These are phyloP conservation scores for Phymatotrichopsis omnivora DNA, from an alignment of 2,329 filamentous ascomycete species.

Conservation along the genomic window DNA sequence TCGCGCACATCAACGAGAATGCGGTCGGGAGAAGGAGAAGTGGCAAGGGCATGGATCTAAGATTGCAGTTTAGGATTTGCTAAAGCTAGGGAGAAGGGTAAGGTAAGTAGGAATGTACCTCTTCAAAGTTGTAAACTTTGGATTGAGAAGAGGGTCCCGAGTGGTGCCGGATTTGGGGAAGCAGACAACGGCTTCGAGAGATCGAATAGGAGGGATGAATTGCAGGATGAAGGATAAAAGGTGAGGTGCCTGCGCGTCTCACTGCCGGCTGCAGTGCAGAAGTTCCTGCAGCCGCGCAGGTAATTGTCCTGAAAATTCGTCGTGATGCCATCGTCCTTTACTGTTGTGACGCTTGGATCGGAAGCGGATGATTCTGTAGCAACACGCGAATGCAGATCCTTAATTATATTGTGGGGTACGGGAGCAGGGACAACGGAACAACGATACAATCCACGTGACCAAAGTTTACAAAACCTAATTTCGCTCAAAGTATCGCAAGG, in stretches of 20 bases:
- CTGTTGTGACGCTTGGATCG: too few species aligned
- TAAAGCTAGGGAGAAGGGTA: not conserved
- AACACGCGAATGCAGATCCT: too few species aligned
- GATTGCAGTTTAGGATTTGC: not conserved
- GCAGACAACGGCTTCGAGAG: not conserved
- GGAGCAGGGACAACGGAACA: too few species aligned
- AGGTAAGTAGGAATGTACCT: constrained; percentile 31
- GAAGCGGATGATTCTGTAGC: too few species aligned
- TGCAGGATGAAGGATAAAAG: not conserved
- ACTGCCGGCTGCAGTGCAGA: too few species aligned
- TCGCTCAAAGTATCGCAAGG: too few species aligned
- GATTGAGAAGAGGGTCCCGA: not conserved
- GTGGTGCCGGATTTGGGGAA: constrained; percentile 4
- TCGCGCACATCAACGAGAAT: constrained; percentile 60
- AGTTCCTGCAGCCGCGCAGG: too few species aligned
- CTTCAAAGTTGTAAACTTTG: constrained; percentile 43
- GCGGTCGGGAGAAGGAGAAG: constrained; percentile 33
- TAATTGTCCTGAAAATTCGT: too few species aligned
- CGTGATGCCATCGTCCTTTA: too few species aligned
- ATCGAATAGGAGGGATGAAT: not conserved
- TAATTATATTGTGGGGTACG: too few species aligned
- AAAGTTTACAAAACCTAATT: too few species aligned
- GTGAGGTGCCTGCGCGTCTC: not conserved
- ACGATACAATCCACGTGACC: too few species aligned
- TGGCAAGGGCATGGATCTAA: constrained; percentile 38